Evolutionary conservation across 768 basidiomycete genomes (phyloP).

Genomic region (Podaxis carcinomalis): DNA sequence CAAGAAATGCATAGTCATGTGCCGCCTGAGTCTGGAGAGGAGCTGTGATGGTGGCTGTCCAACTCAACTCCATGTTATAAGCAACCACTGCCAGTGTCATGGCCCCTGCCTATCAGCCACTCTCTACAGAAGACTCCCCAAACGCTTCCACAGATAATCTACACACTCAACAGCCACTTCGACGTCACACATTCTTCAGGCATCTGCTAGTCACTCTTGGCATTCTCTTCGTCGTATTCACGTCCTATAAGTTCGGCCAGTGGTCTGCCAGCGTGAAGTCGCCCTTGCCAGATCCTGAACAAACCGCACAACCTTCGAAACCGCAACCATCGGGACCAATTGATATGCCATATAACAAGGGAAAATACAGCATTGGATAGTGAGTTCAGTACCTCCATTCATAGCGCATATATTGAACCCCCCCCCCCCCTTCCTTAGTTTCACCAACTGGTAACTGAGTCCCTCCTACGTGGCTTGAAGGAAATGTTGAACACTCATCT

Average conservation of each 20-base stretch:
- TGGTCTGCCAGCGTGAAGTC: conserved; percentile 23
- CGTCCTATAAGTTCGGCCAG: conserved; percentile 40
- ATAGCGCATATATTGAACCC: conserved; percentile 10
- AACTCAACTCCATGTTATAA: conserved; percentile 16
- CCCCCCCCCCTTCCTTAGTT: conserved; percentile 34
- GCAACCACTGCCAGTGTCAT: conserved; percentile 13
- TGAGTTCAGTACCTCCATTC: conserved; percentile 32
- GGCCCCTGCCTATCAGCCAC: conserved; percentile 21
- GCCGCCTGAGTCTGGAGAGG: background rate
- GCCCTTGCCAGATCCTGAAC: conserved; percentile 3
- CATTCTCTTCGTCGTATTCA: conserved; percentile 33
- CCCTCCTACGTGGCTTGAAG: background rate
- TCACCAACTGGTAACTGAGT: conserved; percentile 66
- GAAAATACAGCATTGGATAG: conserved; percentile 82
- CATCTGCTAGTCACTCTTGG: conserved; percentile 28
- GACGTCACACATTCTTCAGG: conserved; percentile 14
- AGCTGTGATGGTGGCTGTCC: conserved; percentile 13
- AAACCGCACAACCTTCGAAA: background rate
- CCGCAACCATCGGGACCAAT: background rate
- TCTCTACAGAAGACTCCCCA: conserved; percentile 16
- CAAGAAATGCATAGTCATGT: background rate
- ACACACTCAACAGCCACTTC: conserved; percentile 6
- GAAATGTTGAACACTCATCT: background rate
- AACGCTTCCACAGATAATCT: conserved; percentile 20
- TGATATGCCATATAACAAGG: conserved; percentile 33